These are phyloP conservation scores for Malus hybrid DNA, from an alignment of 331 rosid species.

Conservation along the genomic window DNA sequence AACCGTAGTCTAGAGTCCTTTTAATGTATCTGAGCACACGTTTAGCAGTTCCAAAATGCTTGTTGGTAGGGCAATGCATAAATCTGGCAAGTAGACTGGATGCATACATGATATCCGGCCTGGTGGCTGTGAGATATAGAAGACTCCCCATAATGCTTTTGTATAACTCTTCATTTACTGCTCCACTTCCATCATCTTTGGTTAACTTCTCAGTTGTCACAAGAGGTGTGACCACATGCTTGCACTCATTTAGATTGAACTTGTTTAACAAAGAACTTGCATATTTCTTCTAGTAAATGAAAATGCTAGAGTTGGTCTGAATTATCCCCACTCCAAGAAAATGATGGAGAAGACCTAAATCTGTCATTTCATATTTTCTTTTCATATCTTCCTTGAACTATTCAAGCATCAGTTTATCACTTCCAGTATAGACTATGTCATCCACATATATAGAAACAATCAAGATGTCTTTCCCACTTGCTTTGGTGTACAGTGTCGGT, in stretches of 20 bases:
- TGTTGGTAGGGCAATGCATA: too few relatives aligned
- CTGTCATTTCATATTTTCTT: neutral
- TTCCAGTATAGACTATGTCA: neutral
- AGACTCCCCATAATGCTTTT: too few relatives aligned
- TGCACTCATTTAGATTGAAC: too few relatives aligned
- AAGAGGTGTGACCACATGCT: neutral
- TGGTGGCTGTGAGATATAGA: too few relatives aligned
- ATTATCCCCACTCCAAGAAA: neutral
- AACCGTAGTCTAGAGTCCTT: too few relatives aligned
- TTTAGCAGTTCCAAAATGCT: too few relatives aligned
- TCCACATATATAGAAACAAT: neutral
- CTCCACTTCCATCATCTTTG: neutral
- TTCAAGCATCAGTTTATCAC: too few relatives aligned
- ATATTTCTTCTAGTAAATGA: too few relatives aligned
- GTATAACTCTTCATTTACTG: neutral
- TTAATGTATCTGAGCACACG: too few relatives aligned
- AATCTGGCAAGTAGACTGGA: too few relatives aligned
- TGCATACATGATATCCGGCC: too few relatives aligned
- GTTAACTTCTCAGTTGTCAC: neutral
- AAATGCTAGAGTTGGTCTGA: neutral
- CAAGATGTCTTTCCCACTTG: neutral
- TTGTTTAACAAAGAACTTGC: too few relatives aligned
- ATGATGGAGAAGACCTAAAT: neutral
- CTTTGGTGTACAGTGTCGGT: neutral
- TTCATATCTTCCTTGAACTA: neutral